Evolutionary conservation across 306 rosid species (phyloP).

Genomic region (Coriaria nepalensis): DNA sequence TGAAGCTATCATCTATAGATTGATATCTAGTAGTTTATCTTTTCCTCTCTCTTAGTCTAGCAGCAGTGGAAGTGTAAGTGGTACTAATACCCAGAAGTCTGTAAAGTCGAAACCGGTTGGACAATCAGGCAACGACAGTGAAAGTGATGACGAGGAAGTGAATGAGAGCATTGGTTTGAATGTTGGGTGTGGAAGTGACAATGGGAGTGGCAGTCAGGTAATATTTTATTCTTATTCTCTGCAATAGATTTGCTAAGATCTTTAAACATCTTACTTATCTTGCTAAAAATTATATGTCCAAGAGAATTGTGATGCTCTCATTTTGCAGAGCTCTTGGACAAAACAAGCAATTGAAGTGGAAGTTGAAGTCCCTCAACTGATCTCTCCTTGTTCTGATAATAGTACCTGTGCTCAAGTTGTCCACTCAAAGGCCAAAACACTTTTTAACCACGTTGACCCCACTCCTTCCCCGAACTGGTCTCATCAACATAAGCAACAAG

Average conservation of each 20-base stretch:
- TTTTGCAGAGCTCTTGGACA: conserved; percentile 85
- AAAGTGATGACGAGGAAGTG: conserved; percentile 66
- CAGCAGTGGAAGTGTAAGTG: conserved; percentile 89
- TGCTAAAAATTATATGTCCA: too few relatives aligned
- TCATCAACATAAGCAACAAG: conserved; percentile 22
- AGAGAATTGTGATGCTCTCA: conserved; percentile 12
- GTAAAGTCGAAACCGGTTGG: conserved; percentile 49
- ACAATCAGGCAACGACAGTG: conserved; percentile 41
- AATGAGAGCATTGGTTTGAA: conserved; percentile 48
- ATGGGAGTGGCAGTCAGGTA: conserved; percentile 94
- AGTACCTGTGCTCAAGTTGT: conserved; percentile 83
- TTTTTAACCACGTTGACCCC: conserved; percentile 27
- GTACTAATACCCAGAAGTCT: conserved; percentile 65
- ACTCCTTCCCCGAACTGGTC: conserved; percentile 22
- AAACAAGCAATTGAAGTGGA: conserved; percentile 68
- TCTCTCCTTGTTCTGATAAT: conserved; percentile 49
- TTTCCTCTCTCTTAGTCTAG: conserved; percentile 58
- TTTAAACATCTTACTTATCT: not conserved
- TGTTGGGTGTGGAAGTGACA: conserved; percentile 57
- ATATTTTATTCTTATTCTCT: conserved; percentile 3
- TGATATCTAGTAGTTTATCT: conserved; percentile 6
- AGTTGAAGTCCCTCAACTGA: conserved; percentile 62
- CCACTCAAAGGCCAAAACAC: conserved; percentile 47
- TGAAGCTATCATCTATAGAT: not conserved
- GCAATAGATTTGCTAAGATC: conserved; percentile 1